phyloP scores from a whole-genome alignment of 495 filamentous ascomycete genomes.

The Neurospora africana region DNA sequence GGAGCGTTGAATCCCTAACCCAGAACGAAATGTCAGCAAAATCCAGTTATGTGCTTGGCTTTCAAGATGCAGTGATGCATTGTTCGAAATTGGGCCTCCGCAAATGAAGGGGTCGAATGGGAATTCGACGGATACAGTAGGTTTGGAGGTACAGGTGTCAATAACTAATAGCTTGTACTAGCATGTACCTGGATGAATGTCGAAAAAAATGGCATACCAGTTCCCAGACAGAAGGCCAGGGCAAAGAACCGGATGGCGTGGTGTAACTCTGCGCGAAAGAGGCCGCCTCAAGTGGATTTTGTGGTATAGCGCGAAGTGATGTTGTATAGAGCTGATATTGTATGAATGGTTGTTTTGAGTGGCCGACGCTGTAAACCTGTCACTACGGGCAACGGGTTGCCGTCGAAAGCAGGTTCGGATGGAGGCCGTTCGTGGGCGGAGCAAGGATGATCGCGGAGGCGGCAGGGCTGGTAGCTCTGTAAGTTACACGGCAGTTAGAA shows the following conservation, averaged over 20 bases:
- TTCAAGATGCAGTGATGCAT: not conserved
- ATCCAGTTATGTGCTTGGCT: not conserved
- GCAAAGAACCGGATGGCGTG: not conserved
- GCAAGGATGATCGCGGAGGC: slow-evolving; percentile 9
- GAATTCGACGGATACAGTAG: not conserved
- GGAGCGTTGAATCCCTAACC: not conserved
- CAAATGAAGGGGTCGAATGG: not conserved
- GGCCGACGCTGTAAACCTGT: not conserved
- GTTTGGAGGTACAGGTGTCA: not conserved
- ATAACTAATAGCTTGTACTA: not conserved
- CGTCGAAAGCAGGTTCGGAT: slow-evolving; percentile 3
- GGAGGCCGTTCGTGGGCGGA: slow-evolving; percentile 4
- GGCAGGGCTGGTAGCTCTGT: slow-evolving; percentile 3
- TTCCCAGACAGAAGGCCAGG: not conserved
- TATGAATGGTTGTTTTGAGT: not conserved
- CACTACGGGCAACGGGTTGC: not conserved
- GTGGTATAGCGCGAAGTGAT: not conserved
- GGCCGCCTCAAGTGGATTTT: not conserved
- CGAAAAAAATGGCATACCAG: not conserved
- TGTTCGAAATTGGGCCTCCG: not conserved
- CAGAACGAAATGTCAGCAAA: not conserved
- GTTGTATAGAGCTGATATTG: not conserved
- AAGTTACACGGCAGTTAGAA: slow-evolving; percentile 15
- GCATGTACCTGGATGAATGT: not conserved
- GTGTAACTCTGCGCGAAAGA: not conserved